These are phyloP conservation scores for Odontarrhena argentea DNA, from an alignment of 345 rosid species.

Conservation along the genomic window DNA sequence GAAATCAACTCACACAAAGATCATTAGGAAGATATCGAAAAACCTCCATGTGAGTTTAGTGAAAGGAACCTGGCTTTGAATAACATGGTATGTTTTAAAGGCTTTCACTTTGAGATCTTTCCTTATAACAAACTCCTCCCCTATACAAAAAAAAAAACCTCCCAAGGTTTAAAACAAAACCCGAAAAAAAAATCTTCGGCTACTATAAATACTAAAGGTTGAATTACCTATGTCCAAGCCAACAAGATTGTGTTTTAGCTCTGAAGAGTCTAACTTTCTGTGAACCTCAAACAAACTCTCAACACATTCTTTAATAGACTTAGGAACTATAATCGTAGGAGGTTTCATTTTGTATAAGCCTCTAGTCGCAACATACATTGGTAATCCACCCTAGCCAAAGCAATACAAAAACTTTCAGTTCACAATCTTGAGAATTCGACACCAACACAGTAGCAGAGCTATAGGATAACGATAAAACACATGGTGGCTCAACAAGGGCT, in stretches of 20 bases:
- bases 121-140: slow-evolving; percentile 76
- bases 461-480: not conserved
- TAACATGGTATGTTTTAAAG: slow-evolving; percentile 87
- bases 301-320: slow-evolving; percentile 62
- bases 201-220: not conserved
- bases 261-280: slow-evolving; percentile 76
- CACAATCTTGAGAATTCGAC: slow-evolving; percentile 2
- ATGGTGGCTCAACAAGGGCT: not conserved
- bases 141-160: slow-evolving; percentile 47
- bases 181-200: slow-evolving; percentile 3
- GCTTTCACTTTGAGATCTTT: slow-evolving; percentile 88
- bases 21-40: not conserved
- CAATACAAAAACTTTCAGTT: not conserved
- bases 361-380: slow-evolving; percentile 94
- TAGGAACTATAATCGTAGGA: slow-evolving; percentile 79
- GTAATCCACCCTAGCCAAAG: slow-evolving; percentile 76
- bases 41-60: not conserved
- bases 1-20: slow-evolving; percentile 17
- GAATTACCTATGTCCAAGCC: slow-evolving; percentile 82
- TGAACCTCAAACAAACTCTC: slow-evolving; percentile 81
- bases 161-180: not conserved
- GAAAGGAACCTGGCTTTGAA: slow-evolving; percentile 74
- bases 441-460: slow-evolving; percentile 1
- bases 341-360: slow-evolving; percentile 84
- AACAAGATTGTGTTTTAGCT: slow-evolving; percentile 67